Evolutionary conservation across 1,284 basidiomycete species (phyloP), one percentile per base, ranked within the genome.

Genomic region (Cronartium ribicola): DNA sequence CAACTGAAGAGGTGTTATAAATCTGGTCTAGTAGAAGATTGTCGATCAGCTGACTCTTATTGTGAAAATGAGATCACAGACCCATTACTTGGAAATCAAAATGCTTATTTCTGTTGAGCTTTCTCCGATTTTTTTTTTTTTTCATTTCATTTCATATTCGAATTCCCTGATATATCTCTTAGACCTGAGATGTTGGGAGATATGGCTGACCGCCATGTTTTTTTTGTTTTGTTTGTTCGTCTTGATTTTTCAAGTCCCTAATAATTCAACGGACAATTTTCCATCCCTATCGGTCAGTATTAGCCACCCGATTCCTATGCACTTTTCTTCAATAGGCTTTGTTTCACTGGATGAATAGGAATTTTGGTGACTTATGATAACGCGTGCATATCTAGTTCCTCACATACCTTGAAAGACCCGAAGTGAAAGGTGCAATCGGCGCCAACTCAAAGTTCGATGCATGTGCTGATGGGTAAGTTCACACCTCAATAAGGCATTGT

Each of bases 51-150:
- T 39, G 72, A 74, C 40, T 20, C 40, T 17, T 67, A 67, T 37
- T 74, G 72, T 20, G 62, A 36, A 5, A 64, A 22, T 46, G 39
- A 63, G 17, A 65, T 67, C 22, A 51, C 60, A 13, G 55, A 11
- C 37, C 72, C 66, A 5, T 51, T 60, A 36, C 43, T 67, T n/a
- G 66, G 66, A 14, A 41, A 55, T 36, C 64, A 60, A 40, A 67
- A 74, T 63, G 65, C 57, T 13, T 74, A 74, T 64, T 74, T 29
- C 66, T 67, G 72, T 74, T 29, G 51, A 65, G 48, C 37, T 55
- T 43, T n/a, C 29, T 29, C 29, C 29, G 2, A 29, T 29, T 29
- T 1, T 41, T 44, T 61, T 51, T 62, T n/a, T 43, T n/a, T 22
- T 37, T 41, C n/a, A 40, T 41, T 11, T 5, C 1, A 1, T 44